These are phyloP conservation scores for Anastatica hierochuntica DNA, from an alignment of 345 rosid genomes.

Conservation along the genomic window DNA sequence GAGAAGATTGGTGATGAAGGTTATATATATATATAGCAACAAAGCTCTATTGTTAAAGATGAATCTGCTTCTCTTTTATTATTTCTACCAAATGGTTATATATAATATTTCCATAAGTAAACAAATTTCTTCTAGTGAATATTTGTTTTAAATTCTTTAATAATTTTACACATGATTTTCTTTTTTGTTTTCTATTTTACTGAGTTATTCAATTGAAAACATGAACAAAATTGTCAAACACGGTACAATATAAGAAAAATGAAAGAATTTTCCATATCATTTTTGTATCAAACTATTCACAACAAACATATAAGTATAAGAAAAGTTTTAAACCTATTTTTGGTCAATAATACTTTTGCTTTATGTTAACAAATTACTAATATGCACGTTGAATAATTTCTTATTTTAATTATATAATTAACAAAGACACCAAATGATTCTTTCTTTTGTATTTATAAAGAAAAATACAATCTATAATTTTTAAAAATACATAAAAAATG, in stretches of 20 bases:
- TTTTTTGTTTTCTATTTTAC: no score
- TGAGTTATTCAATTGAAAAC: no score
- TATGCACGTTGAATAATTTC: conserved; percentile 20
- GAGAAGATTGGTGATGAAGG: no score
- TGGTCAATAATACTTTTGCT: conserved; percentile 1
- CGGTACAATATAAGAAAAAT: no score
- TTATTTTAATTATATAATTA: background rate
- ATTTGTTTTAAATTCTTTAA: background rate
- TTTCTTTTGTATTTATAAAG: background rate
- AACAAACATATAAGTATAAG: no score
- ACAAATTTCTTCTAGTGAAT: conserved; percentile 1
- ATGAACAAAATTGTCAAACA: no score
- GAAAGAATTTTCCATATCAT: no score
- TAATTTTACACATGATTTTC: no score
- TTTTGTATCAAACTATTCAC: no score
- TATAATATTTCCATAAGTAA: background rate
- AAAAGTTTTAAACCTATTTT: no score
- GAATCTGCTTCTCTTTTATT: background rate
- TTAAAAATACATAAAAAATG: background rate
- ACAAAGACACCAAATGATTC: background rate
- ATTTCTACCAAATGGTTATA: background rate
- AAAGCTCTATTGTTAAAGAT: no score
- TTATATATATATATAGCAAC: no score
- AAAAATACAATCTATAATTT: background rate
- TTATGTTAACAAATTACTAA: conserved; percentile 15